phyloP scores from a whole-genome alignment of 2,329 filamentous ascomycete species.

The Xylaria sp. region DNA sequence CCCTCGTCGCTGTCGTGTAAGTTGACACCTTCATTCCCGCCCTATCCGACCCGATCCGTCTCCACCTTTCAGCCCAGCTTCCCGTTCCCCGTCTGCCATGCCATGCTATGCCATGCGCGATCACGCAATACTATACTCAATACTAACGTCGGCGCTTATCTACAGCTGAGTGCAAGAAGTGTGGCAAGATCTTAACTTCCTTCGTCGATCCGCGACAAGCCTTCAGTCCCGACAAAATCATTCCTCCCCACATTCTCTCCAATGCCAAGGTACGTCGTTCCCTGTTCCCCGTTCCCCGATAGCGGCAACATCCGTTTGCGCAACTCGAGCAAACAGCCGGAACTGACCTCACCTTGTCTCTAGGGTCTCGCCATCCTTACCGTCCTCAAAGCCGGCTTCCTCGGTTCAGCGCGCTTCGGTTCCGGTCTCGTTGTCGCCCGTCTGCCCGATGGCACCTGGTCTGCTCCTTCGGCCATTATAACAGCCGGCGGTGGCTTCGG shows the following conservation, averaged over 20 bases:
- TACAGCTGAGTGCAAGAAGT: constrained; percentile 94
- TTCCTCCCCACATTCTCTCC: constrained; percentile 81
- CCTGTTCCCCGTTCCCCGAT: background rate
- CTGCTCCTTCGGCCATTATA: constrained; percentile 73
- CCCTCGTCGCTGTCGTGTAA: constrained; percentile 64
- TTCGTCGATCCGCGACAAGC: constrained; percentile 92
- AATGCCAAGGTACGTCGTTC: constrained; percentile 69
- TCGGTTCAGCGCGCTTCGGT: constrained; percentile 75
- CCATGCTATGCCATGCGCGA: constrained; percentile 4
- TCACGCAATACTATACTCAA: constrained; percentile 11
- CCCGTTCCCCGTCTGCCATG: background rate
- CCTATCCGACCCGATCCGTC: constrained; percentile 12
- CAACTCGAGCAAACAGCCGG: background rate
- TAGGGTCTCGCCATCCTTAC: constrained; percentile 78
- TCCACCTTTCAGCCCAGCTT: background rate
- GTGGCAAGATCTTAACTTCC: constrained; percentile 87
- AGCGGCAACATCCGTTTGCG: background rate
- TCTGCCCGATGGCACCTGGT: constrained; percentile 72
- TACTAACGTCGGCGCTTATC: background rate
- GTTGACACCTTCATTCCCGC: constrained; percentile 26
- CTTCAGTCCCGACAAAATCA: constrained; percentile 95
- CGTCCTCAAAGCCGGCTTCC: constrained; percentile 80
- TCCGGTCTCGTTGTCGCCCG: constrained; percentile 78
- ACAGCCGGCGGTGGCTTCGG: constrained; percentile 78
- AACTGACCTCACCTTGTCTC: constrained; percentile 6